Evolutionary conservation across 164 flowering plant genomes (phyloP).

Genomic region (Warburgia ugandensis): DNA sequence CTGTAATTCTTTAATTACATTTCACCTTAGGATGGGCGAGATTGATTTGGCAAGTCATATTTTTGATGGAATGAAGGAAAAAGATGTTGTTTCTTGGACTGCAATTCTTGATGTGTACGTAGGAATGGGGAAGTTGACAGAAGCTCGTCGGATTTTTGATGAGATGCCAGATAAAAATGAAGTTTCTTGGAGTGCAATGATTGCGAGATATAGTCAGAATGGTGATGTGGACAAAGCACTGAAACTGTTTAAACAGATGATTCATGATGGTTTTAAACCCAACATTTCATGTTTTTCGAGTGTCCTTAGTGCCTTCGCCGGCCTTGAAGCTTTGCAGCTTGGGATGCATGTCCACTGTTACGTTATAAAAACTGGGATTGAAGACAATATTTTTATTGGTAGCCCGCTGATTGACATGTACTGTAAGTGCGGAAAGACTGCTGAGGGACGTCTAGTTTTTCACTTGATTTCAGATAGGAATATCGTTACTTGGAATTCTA

Average conservation of each 20-base stretch:
- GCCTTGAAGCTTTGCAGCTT: slow-evolving; percentile 9
- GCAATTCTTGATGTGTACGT: slow-evolving; percentile 20
- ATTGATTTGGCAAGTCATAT: slow-evolving; percentile 32
- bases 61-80: slow-evolving; percentile 39
- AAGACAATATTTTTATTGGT: slow-evolving; percentile 29
- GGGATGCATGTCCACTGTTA: slow-evolving; percentile 22
- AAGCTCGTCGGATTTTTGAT: slow-evolving; percentile 20
- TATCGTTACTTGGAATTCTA: slow-evolving; percentile 53
- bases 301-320: slow-evolving; percentile 18
- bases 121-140: slow-evolving; percentile 15
- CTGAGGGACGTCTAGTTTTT: slow-evolving; percentile 37
- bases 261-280: slow-evolving; percentile 18
- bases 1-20: slow-evolving; percentile 44
- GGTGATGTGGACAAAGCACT: slow-evolving; percentile 20
- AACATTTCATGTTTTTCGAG: slow-evolving; percentile 22
- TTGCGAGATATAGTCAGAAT: slow-evolving; percentile 23
- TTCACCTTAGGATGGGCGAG: slow-evolving; percentile 39
- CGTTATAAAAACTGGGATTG: slow-evolving; percentile 34
- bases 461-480: slow-evolving; percentile 31
- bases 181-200: slow-evolving; percentile 26
- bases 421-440: slow-evolving; percentile 40
- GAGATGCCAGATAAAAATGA: slow-evolving; percentile 21
- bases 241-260: slow-evolving; percentile 12
- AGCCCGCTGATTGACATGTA: slow-evolving; percentile 54
- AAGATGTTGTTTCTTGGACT: slow-evolving; percentile 25